phyloP scores from a whole-genome alignment of 2,329 filamentous ascomycete species.

The Capronia americana region DNA sequence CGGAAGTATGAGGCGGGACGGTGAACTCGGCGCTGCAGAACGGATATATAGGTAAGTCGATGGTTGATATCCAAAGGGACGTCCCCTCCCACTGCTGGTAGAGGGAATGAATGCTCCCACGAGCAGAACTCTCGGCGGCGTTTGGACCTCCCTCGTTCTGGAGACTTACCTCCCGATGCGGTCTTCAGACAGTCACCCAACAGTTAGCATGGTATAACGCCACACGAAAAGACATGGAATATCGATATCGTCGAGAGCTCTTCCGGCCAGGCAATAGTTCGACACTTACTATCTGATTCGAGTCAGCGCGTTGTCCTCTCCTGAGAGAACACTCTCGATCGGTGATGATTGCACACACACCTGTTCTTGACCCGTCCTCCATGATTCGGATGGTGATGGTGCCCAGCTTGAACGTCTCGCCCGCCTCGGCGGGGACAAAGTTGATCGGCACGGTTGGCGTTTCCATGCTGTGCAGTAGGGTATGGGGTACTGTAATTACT shows the following conservation, averaged over 20 bases:
- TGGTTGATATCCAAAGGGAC: neutral
- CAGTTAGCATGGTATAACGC: neutral
- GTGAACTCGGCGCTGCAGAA: slow-evolving; percentile 38
- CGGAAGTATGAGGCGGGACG: slow-evolving; percentile 37
- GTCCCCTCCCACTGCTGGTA: no score
- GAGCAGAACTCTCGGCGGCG: neutral
- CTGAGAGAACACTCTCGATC: neutral
- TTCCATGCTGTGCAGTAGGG: slow-evolving; percentile 22
- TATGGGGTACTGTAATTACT: neutral
- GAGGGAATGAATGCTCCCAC: neutral
- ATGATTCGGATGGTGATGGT: slow-evolving; percentile 58
- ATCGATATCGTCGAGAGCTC: neutral
- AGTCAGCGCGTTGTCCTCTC: neutral
- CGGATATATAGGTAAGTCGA: neutral
- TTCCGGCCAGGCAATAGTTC: no score
- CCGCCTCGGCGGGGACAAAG: slow-evolving; percentile 56
- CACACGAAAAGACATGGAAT: neutral
- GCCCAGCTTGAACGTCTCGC: slow-evolving; percentile 58
- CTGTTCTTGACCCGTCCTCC: slow-evolving; percentile 59
- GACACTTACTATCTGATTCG: slow-evolving; percentile 9
- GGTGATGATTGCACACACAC: slow-evolving; percentile 1
- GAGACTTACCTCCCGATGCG: slow-evolving; percentile 8
- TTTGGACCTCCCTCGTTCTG: neutral
- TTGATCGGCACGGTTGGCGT: slow-evolving; percentile 45
- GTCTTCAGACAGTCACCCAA: neutral